Evolutionary conservation across 768 basidiomycete species (phyloP), one percentile per base, ranked within the genome.

Genomic region (Clitopilus passeckerianus): DNA sequence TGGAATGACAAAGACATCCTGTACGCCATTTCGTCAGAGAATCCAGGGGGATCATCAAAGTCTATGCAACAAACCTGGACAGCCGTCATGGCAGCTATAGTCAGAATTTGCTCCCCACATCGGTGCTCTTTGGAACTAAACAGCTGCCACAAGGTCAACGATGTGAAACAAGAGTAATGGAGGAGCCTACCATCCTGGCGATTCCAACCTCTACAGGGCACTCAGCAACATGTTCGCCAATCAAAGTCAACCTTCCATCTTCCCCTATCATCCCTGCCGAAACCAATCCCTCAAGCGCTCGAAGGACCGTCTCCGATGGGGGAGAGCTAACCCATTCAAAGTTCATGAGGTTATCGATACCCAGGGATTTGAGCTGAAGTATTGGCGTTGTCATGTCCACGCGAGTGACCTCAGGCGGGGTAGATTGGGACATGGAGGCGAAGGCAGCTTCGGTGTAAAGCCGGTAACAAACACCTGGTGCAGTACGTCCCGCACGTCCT

Each of bases 281-380:
- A 44, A 84, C 84, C 30, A 98, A 76, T 34, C 87, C 87, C 69
- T 98, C 96, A 46, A 98, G 72, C 16, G 94, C 94, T 37, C 94
- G 79, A 46, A 95, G 74, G 34, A 98, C 82, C 65, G 87, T 89
- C 69, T 93, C 91, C 10, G 89, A 86, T 2, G 94, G 92, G 34
- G 97, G 97, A 0, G 87, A 77, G 30, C 89, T 88, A 33, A 98
- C 84, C 90, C 95, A 99, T 68, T 98, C 95, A 68, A 98, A 96
- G 68, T 91, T 91, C 83, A 97, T 89, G 14, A 98, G 71, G 71
- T 99, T 93, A 64, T 98, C 90, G 50, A 99, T 90, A 8, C 97
- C 97, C 30, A 99, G 80, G 0, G 91, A 90, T 72, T 98, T 98
- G 54, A 98, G 82, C 69, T 98, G 95, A 16, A 99, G 76, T 55